These are phyloP conservation scores for Solanum chiquidenum DNA, from an alignment of 257 asterid genomes.

Conservation along the genomic window DNA sequence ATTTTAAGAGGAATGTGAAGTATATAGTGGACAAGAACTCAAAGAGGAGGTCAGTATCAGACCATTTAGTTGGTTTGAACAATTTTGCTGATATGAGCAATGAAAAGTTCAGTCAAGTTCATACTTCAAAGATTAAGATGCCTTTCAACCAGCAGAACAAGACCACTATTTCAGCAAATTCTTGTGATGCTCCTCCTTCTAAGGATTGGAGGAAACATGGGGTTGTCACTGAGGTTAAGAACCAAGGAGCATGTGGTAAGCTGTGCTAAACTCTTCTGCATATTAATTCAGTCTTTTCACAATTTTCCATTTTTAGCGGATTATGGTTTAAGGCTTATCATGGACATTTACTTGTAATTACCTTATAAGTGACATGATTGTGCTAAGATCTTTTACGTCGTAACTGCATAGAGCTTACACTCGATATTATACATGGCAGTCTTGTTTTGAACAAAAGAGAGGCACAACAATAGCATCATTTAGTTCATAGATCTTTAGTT, in stretches of 20 bases:
- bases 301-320: background rate
- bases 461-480: background rate
- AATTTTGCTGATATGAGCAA: slow-evolving; percentile 24
- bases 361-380: background rate
- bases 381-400: background rate
- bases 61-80: slow-evolving; percentile 14
- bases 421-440: background rate
- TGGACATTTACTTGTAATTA: background rate
- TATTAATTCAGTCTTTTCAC: background rate
- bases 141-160: background rate
- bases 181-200: slow-evolving; percentile 13
- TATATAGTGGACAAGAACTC: slow-evolving; percentile 11
- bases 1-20: slow-evolving; percentile 11
- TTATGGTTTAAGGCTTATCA: background rate
- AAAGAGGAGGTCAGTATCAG: background rate
- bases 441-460: background rate
- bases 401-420: background rate
- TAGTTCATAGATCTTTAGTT: slow-evolving; percentile 2
- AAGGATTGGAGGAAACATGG: slow-evolving; percentile 31
- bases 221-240: slow-evolving; percentile 19
- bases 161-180: background rate
- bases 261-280: background rate
- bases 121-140: background rate
- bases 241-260: slow-evolving; percentile 18
- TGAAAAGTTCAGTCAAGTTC: slow-evolving; percentile 11